phyloP scores from a whole-genome alignment of 108 stramenopile genomes.

The Epithemia pelagica region DNA sequence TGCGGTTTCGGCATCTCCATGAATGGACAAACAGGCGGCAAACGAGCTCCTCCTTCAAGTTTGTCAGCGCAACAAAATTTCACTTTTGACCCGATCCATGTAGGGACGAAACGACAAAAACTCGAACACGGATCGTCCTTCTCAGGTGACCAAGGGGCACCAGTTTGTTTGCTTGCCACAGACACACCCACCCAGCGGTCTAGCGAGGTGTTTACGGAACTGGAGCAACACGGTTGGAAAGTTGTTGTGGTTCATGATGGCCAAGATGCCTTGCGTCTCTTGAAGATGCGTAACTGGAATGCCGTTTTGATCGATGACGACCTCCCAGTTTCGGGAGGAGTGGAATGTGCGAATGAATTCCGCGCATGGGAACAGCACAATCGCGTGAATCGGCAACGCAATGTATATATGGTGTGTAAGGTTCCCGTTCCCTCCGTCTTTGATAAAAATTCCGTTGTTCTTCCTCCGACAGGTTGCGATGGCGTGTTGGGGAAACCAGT shows the following conservation, averaged over 20 bases:
- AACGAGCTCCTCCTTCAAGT: neutral
- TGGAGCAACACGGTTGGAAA: slow-evolving; percentile 39
- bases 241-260: slow-evolving; percentile 33
- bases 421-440: slow-evolving; percentile 10
- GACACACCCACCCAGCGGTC: neutral
- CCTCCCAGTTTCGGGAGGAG: slow-evolving; percentile 19
- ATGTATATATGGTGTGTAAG: slow-evolving; percentile 27
- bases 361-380: slow-evolving; percentile 42
- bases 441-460: slow-evolving; percentile 19
- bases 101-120: slow-evolving; percentile 10
- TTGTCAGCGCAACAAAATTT: neutral
- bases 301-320: slow-evolving; percentile 37
- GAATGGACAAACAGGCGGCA: neutral
- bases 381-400: slow-evolving; percentile 31
- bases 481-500: slow-evolving; percentile 51
- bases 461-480: slow-evolving; percentile 53
- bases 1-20: neutral
- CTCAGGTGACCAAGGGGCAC: neutral
- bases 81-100: neutral
- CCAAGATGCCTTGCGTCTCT: slow-evolving; percentile 34
- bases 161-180: slow-evolving; percentile 20
- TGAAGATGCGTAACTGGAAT: slow-evolving; percentile 47
- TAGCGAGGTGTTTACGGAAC: neutral
- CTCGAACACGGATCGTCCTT: neutral
- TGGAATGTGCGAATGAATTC: slow-evolving; percentile 24